A percentile compares a stretch with the other conserved stretches of the same genome.
Conservation (phyloP, 768 basidiomycete species). For the Dendrothele bispora region DNA sequence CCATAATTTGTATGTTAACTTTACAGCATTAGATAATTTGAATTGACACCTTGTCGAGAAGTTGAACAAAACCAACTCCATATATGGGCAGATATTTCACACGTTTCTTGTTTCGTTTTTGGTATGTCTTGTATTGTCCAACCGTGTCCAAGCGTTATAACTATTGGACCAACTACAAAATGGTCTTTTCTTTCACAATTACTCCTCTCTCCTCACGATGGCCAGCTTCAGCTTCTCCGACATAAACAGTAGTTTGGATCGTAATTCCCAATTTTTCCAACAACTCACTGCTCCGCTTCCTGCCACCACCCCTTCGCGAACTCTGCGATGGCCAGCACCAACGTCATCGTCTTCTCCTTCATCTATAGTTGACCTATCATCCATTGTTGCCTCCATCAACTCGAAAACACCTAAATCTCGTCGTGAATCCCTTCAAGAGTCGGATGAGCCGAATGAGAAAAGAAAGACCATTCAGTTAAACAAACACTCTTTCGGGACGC, state of each 20-base stretch:
- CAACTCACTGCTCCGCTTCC: background rate
- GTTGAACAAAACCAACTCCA: too few relatives aligned
- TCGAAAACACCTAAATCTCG: background rate
- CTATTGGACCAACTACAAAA: too few relatives aligned
- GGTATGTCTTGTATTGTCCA: too few relatives aligned
- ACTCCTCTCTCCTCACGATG: too few relatives aligned
- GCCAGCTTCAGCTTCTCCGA: too few relatives aligned
- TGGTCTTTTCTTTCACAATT: too few relatives aligned
- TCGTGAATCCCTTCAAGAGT: background rate
- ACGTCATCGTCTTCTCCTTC: background rate
- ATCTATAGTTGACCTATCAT: background rate
- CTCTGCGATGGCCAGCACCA: background rate
- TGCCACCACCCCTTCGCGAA: background rate
- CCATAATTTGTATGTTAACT: too few relatives aligned
- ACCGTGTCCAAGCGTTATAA: too few relatives aligned
- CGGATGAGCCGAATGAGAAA: background rate
- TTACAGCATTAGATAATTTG: too few relatives aligned
- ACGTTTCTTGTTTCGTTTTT: too few relatives aligned
- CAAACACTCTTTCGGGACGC: slow-evolving; percentile 3
- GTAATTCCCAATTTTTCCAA: slow-evolving; percentile 1
- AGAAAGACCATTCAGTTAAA: background rate
- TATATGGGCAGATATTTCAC: too few relatives aligned
- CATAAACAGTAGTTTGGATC: slow-evolving; percentile 1
- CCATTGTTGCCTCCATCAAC: background rate
- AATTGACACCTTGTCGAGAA: too few relatives aligned